Evolutionary conservation across 148 eudicot species (phyloP).

Genomic region (Amaranthus palmeri): DNA sequence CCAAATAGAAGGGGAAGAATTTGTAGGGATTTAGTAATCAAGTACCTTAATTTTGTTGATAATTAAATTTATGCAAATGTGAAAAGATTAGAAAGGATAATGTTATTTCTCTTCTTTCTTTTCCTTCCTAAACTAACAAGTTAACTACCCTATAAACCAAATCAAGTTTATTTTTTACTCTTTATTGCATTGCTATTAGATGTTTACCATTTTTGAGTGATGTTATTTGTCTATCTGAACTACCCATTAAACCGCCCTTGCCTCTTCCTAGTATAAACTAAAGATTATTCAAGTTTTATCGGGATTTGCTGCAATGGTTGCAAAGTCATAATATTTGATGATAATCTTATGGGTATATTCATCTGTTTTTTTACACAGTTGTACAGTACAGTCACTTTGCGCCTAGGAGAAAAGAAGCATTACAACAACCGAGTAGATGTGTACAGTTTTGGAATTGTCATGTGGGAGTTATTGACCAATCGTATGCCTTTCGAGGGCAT

Average conservation of each 20-base stretch:
- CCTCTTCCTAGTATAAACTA: not conserved
- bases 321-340: not conserved
- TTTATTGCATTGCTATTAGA: too few species aligned
- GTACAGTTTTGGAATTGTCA: slow-evolving; percentile 90
- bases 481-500: slow-evolving; percentile 94
- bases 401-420: slow-evolving; percentile 96
- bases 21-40: too few species aligned
- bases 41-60: too few species aligned
- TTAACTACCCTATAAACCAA: too few species aligned
- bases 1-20: too few species aligned
- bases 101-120: too few species aligned
- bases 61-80: too few species aligned
- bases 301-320: not conserved
- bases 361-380: slow-evolving; percentile 44
- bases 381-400: slow-evolving; percentile 91
- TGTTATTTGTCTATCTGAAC: too few species aligned
- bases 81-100: too few species aligned
- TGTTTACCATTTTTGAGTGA: not conserved
- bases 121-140: too few species aligned
- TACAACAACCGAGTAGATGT: slow-evolving; percentile 98
- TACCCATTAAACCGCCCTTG: too few species aligned
- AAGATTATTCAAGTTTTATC: not conserved
- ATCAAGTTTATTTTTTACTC: too few species aligned
- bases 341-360: not conserved
- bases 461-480: slow-evolving; percentile 89